Conservation (phyloP, 1,284 basidiomycete genomes). For the Puccinia polysora region DNA sequence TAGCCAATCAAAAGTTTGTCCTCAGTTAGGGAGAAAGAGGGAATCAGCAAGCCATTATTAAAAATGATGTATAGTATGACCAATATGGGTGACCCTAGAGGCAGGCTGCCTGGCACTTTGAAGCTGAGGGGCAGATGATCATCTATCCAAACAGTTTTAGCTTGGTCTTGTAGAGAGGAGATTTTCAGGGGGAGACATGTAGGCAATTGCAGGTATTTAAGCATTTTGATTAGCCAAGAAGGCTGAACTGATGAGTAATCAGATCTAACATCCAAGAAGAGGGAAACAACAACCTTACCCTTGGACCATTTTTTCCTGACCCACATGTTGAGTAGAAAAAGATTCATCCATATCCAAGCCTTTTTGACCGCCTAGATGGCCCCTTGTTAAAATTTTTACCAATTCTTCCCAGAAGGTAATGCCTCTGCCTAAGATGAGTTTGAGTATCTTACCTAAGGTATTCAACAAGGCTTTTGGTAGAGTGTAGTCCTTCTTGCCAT, state of each 20-base stretch:
- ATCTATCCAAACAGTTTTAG: neutral
- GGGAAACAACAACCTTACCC: neutral
- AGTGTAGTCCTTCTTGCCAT: neutral
- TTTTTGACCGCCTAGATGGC: neutral
- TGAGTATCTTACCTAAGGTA: neutral
- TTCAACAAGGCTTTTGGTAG: neutral
- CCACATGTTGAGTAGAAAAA: constrained; percentile 13
- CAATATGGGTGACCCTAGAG: neutral
- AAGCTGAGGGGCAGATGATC: neutral
- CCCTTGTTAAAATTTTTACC: neutral
- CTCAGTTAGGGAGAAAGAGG: neutral
- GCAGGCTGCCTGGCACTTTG: neutral
- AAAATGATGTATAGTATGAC: constrained; percentile 2
- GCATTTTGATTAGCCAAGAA: neutral
- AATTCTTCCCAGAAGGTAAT: constrained; percentile 13
- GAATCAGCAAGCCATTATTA: neutral
- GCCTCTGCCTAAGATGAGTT: neutral
- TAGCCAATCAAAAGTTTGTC: neutral
- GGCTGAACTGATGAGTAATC: neutral
- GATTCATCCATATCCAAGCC: neutral
- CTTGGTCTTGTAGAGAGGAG: neutral
- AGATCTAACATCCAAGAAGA: constrained; percentile 6
- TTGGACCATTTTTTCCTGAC: constrained; percentile 2
- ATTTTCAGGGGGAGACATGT: neutral
- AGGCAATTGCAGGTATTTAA: neutral